Evolutionary conservation across 345 rosid genomes (phyloP).

Genomic region (Leavenworthia alabamica): DNA sequence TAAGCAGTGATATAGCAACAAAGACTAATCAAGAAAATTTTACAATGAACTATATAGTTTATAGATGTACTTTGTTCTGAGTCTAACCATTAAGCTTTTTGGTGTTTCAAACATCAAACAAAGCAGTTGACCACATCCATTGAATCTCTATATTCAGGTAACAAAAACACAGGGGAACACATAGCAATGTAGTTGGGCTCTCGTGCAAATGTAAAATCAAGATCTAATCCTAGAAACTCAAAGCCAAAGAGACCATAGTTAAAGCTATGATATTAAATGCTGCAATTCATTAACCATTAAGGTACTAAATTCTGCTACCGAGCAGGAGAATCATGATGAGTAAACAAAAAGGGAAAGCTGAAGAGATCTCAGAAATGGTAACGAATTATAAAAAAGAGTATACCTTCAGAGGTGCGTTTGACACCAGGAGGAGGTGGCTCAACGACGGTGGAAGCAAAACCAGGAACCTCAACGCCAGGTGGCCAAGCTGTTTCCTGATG

Average conservation of each 20-base stretch:
- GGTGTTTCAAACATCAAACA: neutral
- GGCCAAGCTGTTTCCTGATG: conserved; percentile 33
- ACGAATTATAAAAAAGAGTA: neutral
- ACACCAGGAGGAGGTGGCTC: conserved; percentile 42
- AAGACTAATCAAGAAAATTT: conserved; percentile 4
- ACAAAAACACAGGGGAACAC: conserved; percentile 14
- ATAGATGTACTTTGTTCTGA: neutral
- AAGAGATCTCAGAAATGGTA: conserved; percentile 16
- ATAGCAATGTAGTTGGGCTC: neutral
- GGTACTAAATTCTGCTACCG: neutral
- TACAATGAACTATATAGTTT: neutral
- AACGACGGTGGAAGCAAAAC: conserved; percentile 31
- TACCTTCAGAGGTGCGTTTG: conserved; percentile 62
- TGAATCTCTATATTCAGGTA: neutral
- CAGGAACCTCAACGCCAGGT: conserved; percentile 36
- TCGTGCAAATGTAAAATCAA: conserved; percentile 13
- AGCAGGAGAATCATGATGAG: neutral
- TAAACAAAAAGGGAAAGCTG: conserved; percentile 9
- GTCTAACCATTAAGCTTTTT: neutral
- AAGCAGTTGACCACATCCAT: neutral
- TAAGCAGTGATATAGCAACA: neutral
- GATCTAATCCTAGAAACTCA: neutral
- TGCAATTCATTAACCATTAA: neutral
- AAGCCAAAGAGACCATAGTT: neutral
- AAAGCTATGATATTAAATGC: neutral